A percentile compares a stretch with the other conserved stretches of the same genome.
These are phyloP conservation scores for Hyparrhenia diplandra DNA, from an alignment of 176 grass and related monocot genomes.

Conservation along the genomic window DNA sequence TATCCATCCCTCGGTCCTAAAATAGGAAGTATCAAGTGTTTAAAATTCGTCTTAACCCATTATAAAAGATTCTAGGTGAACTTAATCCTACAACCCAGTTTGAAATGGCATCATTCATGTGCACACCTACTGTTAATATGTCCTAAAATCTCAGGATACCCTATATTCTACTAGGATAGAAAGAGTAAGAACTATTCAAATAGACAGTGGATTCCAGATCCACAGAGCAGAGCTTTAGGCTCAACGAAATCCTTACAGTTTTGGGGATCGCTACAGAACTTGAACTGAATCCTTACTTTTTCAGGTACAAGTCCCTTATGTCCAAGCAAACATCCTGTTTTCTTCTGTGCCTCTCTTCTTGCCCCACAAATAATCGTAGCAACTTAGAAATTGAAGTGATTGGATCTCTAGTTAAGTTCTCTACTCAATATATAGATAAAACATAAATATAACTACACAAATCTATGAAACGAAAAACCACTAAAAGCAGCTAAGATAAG, in stretches of 20 bases:
- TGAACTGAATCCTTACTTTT: neutral
- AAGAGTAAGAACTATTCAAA: neutral
- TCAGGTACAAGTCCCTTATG: neutral
- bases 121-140: neutral
- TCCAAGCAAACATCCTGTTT: neutral
- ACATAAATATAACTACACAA: neutral
- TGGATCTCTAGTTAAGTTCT: neutral
- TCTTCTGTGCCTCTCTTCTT: neutral
- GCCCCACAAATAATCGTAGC: neutral
- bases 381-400: neutral
- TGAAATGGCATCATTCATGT: neutral
- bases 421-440: neutral
- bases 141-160: neutral
- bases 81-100: neutral
- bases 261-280: neutral
- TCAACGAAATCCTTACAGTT: neutral
- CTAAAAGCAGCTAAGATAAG: neutral
- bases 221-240: neutral
- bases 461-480: neutral
- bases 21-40: too few relatives aligned
- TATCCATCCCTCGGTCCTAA: too few relatives aligned
- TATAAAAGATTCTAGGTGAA: neutral
- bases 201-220: neutral
- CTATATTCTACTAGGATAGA: neutral
- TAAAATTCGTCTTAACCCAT: neutral